Base-by-base conservation (phyloP, 2,329 filamentous ascomycete genomes). In the Fusarium sp. region DNA sequence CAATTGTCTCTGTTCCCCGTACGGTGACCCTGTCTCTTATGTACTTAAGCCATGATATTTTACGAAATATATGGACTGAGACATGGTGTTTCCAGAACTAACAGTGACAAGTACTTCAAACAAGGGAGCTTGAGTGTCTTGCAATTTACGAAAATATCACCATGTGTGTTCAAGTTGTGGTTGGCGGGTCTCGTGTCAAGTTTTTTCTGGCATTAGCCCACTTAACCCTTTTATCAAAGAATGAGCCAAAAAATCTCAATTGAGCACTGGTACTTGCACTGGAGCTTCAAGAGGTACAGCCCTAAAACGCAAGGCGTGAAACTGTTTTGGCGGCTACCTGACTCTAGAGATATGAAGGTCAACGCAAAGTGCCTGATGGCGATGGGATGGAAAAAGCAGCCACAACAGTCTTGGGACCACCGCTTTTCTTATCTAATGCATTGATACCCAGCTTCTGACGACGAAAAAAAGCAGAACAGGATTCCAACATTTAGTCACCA, bases 131-230 rank as follows among this genome's bases (percentile, higher is more conserved):
- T 52, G 50, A 64, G 59, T 46, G 46, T 56, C 57, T 60, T 67
- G 53, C 58, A 49, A 66, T 63, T 60, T 68, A 57, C 65, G 58
- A 38, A 63, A 62, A 47, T 42, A 67, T 65, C 56, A 58, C 68
- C 64, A 67, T 69, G 59, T 66, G 75, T 65, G 59, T 60, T 67
- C 62, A 70, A 54, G 69, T 69, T 47, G 42, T 70, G 64, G 65
- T 71, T 72, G 65, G 71, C 56, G 75, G 71, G 73, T 71, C 75
- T 77, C 64, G 75, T 74, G 75, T 78, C 74, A 76, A 78, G 73
- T 73, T 71, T 69, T 67, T 59, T 42, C 46, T 53, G 74, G 68
- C 49, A 64, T 69, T 46, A 78, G 43, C 64, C 76, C 76, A 78
- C 67, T 76, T 60, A 60, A 71, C 63, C 58, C 61, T 61, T 69